Evolutionary conservation across 2,329 filamentous ascomycete species (phyloP).

Genomic region (Bipolaris oryzae): DNA sequence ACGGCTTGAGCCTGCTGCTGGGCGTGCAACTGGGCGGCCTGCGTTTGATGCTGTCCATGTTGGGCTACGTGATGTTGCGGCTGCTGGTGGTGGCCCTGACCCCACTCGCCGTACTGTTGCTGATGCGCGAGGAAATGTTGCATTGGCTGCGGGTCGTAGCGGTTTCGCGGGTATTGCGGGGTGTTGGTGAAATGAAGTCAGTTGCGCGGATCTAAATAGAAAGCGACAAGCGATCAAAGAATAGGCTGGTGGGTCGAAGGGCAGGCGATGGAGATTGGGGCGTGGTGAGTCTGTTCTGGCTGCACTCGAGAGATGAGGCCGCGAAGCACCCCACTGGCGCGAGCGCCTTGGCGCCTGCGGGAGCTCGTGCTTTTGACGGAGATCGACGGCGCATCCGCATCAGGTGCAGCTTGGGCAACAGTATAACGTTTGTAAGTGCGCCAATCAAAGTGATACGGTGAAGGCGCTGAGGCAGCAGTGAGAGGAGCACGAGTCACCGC

Average conservation of each 20-base stretch:
- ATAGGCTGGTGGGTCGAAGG: conserved; percentile 16
- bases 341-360: conserved; percentile 33
- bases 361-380: conserved; percentile 32
- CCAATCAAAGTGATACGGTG: not conserved
- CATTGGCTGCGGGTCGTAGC: conserved; percentile 48
- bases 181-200: conserved; percentile 8
- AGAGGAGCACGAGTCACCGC: not conserved
- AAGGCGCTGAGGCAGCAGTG: not conserved
- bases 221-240: conserved; percentile 15
- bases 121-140: conserved; percentile 69
- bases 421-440: conserved; percentile 2
- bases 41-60: conserved; percentile 48
- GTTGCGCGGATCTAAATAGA: conserved; percentile 9
- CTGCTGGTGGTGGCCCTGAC: conserved; percentile 56
- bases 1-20: conserved; percentile 50
- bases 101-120: conserved; percentile 62
- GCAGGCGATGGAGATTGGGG: conserved; percentile 21
- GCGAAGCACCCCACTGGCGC: conserved; percentile 32
- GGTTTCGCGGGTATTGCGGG: conserved; percentile 15
- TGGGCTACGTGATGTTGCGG: conserved; percentile 50
- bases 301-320: conserved; percentile 35
- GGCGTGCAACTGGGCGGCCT: conserved; percentile 56
- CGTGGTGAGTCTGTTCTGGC: conserved; percentile 24
- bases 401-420: conserved; percentile 20
- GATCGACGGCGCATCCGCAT: conserved; percentile 25